Base-by-base conservation (phyloP, 1,284 basidiomycete genomes). In the Austroboletus rostrupii region DNA sequence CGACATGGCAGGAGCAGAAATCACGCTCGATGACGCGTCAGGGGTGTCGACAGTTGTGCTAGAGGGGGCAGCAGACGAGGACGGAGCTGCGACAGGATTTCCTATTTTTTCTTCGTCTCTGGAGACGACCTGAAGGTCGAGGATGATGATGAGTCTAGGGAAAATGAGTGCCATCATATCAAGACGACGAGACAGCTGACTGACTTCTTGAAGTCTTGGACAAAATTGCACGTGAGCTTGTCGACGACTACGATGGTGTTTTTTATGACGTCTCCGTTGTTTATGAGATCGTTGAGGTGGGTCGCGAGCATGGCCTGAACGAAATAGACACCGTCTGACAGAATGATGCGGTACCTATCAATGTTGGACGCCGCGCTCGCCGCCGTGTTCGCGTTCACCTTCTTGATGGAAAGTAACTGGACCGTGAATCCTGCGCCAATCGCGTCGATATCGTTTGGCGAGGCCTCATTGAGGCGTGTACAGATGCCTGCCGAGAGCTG, bases 301-400 rank as follows among this genome's bases (percentile, higher is more conserved):
- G 95, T 97, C 5, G 93, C 92, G 36, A 99, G 78, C 97, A 99
- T 98, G 29, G 90, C 86, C 69, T 96, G 94, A 47, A 90, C 76
- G 65, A 90, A 95, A 61, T 90, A 72, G 31, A 76, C 71, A 41
- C 94, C 92, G 67, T 97, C 94, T 2, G 87, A 89, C 31, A 90
- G 71, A 60, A 90, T 85, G 51, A 88, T 76, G 52, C 87, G 81
- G 68, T 80, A 85, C 53, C 87, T 75, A 60, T 87, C 84, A 37
- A 73, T 57, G 39, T 40, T 40, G 39, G 39, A 16, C 23, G 67
- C 42, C 68, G 70, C 0, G 54, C 57, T 72, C 66, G 64, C 70
- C 62, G 48, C 55, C 60, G 64, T 71, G 62, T 70, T 40, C 8
- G 20, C 77, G 21, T 72, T 72, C 40, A 95, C 85, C 61, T 83